Base-by-base conservation (phyloP, 257 asterid species). In the Leonotis leonurus region DNA sequence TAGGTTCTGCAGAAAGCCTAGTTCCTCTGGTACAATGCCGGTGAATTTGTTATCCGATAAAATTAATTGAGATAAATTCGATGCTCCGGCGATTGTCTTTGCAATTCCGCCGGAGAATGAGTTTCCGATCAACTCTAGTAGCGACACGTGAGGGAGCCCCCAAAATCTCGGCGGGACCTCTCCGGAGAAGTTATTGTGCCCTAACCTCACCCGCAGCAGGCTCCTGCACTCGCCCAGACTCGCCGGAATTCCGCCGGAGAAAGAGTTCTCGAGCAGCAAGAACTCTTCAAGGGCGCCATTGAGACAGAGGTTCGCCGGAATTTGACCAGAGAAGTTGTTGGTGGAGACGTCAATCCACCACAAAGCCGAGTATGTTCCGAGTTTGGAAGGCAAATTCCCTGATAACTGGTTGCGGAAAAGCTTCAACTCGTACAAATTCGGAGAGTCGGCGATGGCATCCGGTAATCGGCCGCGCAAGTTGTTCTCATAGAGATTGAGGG, bases 81-180 rank as follows among this genome's bases (percentile, higher is more conserved):
- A 67, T 3, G 95, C 97, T 7, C 95, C 78, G 12, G 82, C 85
- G 1, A 90, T 69, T 40, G 85, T 73, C 77, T 80, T 85, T 0
- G 88, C 85, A 8, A 90, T 83, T 60, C 70, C 85, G 8, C 97
- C 95, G 1, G 95, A 75, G 33, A 90, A 83, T 26, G 86, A 79
- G 51, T 90, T 90, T 25, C 81, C 84, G 5, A 45, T 30, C 21
- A 90, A 78, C 81, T 90, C 97, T 9, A 90, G 84, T 51, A 90
- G 64, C 1, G 90, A 87, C 24, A 90, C 79, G 69, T 75, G 95
- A 0, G 95, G 95, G 21, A 90, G 81, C 17, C 97, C 92, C 97
- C 97, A 90, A 51, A 90, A 62, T 14, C 77, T 82, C 1, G 50
- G 84, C 26, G 97, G 97, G 8, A 90, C 78, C 4, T 57, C 77